phyloP scores from a whole-genome alignment of 129 eudicot genomes.

The Saussurea involucrata region DNA sequence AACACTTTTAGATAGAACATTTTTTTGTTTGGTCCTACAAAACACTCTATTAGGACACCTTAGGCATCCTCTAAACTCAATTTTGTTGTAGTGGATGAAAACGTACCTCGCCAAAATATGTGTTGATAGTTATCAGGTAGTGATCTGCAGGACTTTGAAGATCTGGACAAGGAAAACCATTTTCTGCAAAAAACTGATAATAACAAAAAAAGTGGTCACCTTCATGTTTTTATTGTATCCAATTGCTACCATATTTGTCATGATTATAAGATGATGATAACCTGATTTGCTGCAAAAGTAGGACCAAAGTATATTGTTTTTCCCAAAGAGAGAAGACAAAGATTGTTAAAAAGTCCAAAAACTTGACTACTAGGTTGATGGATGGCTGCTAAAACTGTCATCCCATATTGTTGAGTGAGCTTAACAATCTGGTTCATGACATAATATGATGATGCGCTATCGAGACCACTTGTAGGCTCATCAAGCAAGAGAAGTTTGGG shows the following conservation, averaged over 20 bases:
- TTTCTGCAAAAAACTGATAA: slow-evolving; percentile 51
- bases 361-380: slow-evolving; percentile 68
- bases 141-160: slow-evolving; percentile 63
- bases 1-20: too few relatives aligned
- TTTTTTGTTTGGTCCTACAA: too few relatives aligned
- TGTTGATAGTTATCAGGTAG: slow-evolving; percentile 58
- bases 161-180: slow-evolving; percentile 58
- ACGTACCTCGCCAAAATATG: slow-evolving; percentile 60
- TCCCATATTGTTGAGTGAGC: slow-evolving; percentile 41
- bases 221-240: not conserved
- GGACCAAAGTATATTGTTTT: slow-evolving; percentile 57
- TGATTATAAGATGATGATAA: slow-evolving; percentile 8
- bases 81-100: too few relatives aligned
- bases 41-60: too few relatives aligned
- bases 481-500: slow-evolving; percentile 72
- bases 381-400: slow-evolving; percentile 66
- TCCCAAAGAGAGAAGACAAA: slow-evolving; percentile 60
- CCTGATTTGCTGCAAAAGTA: slow-evolving; percentile 51
- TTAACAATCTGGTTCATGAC: slow-evolving; percentile 59
- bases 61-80: too few relatives aligned
- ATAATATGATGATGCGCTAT: slow-evolving; percentile 70
- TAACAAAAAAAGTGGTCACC: not conserved
- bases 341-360: slow-evolving; percentile 46
- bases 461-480: slow-evolving; percentile 88
- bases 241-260: not conserved